Conservation (phyloP, 208 protist species). For the Lotmaria passim region DNA sequence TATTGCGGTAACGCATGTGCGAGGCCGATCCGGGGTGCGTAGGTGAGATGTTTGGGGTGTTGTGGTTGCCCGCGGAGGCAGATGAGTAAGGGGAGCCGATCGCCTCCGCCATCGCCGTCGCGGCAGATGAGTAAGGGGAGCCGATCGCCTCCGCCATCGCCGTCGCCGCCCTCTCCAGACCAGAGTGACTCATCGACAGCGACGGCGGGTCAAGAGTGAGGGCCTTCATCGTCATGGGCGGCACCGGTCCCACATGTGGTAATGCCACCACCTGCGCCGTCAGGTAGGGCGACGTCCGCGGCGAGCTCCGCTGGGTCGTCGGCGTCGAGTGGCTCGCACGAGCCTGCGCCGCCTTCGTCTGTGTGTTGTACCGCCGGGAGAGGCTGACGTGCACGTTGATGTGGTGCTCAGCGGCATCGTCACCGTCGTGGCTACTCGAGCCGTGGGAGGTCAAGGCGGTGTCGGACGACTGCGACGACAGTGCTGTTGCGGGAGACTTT, state of each 20-base stretch:
- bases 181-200: not conserved
- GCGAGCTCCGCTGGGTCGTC: no score
- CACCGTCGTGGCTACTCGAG: not conserved
- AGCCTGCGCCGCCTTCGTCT: no score
- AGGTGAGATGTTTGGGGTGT: slow-evolving; percentile 4
- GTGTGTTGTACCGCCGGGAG: no score
- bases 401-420: no score
- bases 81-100: not conserved
- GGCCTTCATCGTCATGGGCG: not conserved
- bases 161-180: no score
- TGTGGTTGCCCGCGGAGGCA: slow-evolving; percentile 7
- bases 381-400: slow-evolving; percentile 10
- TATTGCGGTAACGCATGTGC: slow-evolving; percentile 40
- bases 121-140: slow-evolving; percentile 1
- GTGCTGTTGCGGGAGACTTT: not conserved
- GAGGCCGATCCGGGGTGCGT: not conserved
- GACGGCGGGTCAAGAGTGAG: not conserved
- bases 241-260: not conserved
- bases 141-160: not conserved
- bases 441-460: slow-evolving; percentile 5
- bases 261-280: not conserved
- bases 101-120: not conserved
- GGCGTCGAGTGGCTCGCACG: not conserved
- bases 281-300: not conserved
- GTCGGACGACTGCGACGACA: slow-evolving; percentile 13